Evolutionary conservation across 2,329 filamentous ascomycete genomes (phyloP).

Genomic region (Apiospora malaysiana): DNA sequence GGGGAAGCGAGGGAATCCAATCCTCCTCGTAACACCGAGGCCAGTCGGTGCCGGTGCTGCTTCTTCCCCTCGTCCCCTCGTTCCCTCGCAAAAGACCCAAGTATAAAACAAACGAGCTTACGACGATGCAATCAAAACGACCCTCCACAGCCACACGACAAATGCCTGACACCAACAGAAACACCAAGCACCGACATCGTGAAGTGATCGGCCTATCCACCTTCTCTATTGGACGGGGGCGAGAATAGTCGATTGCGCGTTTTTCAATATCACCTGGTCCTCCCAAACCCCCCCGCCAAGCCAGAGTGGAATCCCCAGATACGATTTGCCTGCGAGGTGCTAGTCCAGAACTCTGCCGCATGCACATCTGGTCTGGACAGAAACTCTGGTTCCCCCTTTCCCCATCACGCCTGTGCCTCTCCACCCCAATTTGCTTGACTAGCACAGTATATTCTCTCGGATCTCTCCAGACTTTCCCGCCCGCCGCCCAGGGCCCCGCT

Average conservation of each 20-base stretch:
- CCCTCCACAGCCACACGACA: not conserved
- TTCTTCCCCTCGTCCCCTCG: not conserved
- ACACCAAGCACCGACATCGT: constrained; percentile 7
- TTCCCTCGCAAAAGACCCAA: not conserved
- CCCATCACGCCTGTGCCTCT: constrained; percentile 1
- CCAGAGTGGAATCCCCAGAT: not conserved
- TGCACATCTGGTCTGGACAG: not conserved
- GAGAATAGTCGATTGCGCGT: constrained; percentile 15
- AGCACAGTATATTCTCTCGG: constrained; percentile 2
- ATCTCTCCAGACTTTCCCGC: not conserved
- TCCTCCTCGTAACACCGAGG: not conserved
- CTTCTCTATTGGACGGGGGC: constrained; percentile 11
- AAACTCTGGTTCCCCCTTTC: constrained; percentile 8
- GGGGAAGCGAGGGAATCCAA: no score
- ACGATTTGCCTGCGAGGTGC: not conserved
- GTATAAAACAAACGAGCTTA: not conserved
- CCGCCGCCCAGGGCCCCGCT: not conserved
- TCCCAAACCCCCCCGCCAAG: constrained; percentile 9
- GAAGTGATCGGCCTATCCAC: constrained; percentile 16
- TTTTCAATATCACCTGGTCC: constrained; percentile 13
- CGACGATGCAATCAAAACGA: constrained; percentile 1
- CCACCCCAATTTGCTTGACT: not conserved
- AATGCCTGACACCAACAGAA: not conserved
- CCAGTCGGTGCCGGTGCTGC: not conserved
- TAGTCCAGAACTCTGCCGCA: constrained; percentile 11